Percentiles rank a stretch among this genome's conserved stretches.
Conservation (phyloP, 495 filamentous ascomycete species). For the Cryomyces minteri region DNA sequence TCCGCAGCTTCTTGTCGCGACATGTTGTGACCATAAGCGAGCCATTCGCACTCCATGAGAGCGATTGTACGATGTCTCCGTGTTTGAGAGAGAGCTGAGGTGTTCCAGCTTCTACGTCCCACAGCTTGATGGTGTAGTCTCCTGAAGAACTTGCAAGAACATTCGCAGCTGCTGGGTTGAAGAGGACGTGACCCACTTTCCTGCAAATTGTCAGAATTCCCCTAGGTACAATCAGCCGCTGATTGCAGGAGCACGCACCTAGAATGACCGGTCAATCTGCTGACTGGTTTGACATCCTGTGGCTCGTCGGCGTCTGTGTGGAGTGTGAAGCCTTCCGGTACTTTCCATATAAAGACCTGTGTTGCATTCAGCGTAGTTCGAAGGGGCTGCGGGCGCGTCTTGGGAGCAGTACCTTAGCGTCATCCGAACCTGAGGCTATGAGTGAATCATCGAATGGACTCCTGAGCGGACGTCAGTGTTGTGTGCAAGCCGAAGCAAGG, state of each 20-base stretch:
- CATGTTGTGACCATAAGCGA: conserved; percentile 82
- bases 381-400: background rate
- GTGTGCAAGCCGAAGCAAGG: background rate
- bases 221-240: conserved; percentile 7
- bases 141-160: conserved; percentile 90
- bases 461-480: conserved; percentile 33
- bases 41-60: conserved; percentile 91
- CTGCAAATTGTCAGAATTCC: conserved; percentile 21
- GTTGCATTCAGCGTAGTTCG: conserved; percentile 8
- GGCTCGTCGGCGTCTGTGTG: conserved; percentile 69
- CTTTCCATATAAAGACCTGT: conserved; percentile 81
- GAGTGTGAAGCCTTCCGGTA: conserved; percentile 74
- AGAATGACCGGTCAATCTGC: conserved; percentile 31
- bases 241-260: background rate
- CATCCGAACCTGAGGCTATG: conserved; percentile 86
- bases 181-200: conserved; percentile 92
- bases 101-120: conserved; percentile 77
- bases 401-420: conserved; percentile 50
- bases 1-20: conserved; percentile 90
- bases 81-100: conserved; percentile 58
- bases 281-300: conserved; percentile 59
- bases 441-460: conserved; percentile 87
- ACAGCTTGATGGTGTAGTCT: conserved; percentile 86
- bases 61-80: conserved; percentile 78
- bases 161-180: conserved; percentile 92